phyloP scores from a whole-genome alignment of 2,329 filamentous ascomycete species.

The Cryphonectria radicalis region DNA sequence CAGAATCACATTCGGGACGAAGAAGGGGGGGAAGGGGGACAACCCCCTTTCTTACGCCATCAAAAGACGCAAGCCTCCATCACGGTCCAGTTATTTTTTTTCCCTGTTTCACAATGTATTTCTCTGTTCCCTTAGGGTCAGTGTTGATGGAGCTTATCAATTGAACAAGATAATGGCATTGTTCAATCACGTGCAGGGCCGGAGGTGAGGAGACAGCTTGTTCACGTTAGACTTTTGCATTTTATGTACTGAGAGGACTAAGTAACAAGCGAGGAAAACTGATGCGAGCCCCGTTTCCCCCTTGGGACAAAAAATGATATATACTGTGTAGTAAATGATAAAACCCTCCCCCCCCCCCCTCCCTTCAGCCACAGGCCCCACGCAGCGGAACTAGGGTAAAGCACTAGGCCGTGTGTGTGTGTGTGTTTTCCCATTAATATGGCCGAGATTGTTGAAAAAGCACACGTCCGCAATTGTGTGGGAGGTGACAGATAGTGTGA shows the following conservation, averaged over 20 bases:
- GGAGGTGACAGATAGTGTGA: neutral
- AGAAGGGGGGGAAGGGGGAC: too few species aligned
- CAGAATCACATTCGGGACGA: neutral
- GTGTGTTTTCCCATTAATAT: neutral
- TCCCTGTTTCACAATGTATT: neutral
- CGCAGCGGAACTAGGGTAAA: neutral
- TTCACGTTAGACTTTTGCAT: neutral
- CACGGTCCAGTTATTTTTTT: neutral
- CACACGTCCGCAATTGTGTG: neutral
- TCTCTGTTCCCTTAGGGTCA: neutral
- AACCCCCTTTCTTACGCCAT: neutral
- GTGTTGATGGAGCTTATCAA: neutral
- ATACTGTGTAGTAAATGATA: neutral
- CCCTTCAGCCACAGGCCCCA: neutral
- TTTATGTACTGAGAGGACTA: neutral
- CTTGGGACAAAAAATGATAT: neutral
- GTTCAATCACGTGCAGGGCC: neutral
- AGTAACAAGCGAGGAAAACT: neutral
- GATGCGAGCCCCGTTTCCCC: neutral
- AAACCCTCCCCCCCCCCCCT: too few species aligned
- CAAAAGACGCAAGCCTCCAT: neutral
- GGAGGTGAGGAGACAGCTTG: too few species aligned
- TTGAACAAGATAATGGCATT: neutral
- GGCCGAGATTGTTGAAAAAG: neutral
- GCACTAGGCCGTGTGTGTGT: neutral